phyloP scores from a whole-genome alignment of 2,329 filamentous ascomycete genomes.

The Pseudogymnoascus sp. region DNA sequence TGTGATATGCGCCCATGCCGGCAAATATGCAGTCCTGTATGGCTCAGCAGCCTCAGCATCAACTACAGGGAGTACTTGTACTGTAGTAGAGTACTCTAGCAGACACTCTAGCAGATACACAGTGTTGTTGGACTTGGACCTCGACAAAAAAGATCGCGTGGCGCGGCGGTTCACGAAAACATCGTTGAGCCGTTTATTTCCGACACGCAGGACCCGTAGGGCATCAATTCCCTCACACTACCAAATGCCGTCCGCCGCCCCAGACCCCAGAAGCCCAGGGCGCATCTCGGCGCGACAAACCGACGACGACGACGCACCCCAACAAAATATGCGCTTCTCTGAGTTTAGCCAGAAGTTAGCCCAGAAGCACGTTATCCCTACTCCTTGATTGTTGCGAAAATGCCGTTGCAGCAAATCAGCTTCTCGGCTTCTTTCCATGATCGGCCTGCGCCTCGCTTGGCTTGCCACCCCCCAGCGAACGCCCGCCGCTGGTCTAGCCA shows the following conservation, averaged over 20 bases:
- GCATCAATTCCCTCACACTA: conserved; percentile 9
- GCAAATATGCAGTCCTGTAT: conserved; percentile 4
- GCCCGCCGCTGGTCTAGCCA: not conserved
- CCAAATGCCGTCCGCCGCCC: conserved; percentile 2
- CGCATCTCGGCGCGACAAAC: conserved; percentile 7
- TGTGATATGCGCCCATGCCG: conserved; percentile 1
- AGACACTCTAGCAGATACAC: not conserved
- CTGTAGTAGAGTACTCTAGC: not conserved
- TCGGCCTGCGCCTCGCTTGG: conserved; percentile 7
- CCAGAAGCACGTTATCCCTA: conserved; percentile 3
- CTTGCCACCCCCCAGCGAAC: not conserved
- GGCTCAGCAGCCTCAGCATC: not conserved
- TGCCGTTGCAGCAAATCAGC: not conserved
- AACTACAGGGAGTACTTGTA: not conserved
- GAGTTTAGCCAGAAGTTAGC: not conserved
- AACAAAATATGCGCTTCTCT: not conserved
- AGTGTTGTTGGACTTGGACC: not conserved
- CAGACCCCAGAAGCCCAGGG: not conserved
- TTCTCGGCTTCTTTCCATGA: not conserved
- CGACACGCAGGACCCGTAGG: not conserved
- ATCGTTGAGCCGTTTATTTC: conserved; percentile 6
- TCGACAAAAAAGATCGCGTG: not conserved
- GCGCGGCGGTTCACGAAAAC: conserved; percentile 4
- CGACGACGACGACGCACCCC: not conserved
- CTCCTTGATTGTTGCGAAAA: not conserved